A percentile compares a stretch with the other conserved stretches of the same genome.
phyloP scores from a whole-genome alignment of 2,329 filamentous ascomycete species.

The Clarireedia homoeocarpa region DNA sequence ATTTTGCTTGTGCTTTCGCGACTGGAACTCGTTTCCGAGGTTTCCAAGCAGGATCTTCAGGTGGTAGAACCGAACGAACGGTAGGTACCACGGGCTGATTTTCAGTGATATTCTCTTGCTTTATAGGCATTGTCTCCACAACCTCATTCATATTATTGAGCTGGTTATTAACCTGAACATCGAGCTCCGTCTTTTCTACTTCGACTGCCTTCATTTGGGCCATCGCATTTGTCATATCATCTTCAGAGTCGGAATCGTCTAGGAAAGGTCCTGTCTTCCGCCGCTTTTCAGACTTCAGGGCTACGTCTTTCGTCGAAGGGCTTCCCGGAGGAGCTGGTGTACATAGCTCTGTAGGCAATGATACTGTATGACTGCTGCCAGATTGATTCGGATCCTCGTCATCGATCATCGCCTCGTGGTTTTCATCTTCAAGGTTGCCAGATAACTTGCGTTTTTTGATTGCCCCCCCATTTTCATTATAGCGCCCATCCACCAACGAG shows the following conservation, averaged over 20 bases:
- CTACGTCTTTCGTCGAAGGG: not conserved
- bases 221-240: conserved; percentile 24
- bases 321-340: not conserved
- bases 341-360: not conserved
- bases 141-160: conserved; percentile 12
- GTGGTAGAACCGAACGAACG: conserved; percentile 7
- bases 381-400: not conserved
- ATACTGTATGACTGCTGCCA: conserved; percentile 1
- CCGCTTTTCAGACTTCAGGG: conserved; percentile 14
- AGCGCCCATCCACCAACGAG: conserved; percentile 24
- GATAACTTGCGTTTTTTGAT: conserved; percentile 38
- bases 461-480: conserved; percentile 32
- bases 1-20: conserved; percentile 22
- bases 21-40: conserved; percentile 18
- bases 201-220: conserved; percentile 14
- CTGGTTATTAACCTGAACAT: conserved; percentile 10
- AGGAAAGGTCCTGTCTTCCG: conserved; percentile 54
- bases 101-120: conserved; percentile 13
- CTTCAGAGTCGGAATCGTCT: conserved; percentile 58
- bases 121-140: conserved; percentile 11
- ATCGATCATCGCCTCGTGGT: not conserved
- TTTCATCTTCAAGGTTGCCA: not conserved
- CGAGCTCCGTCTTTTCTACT: conserved; percentile 17
- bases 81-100: conserved; percentile 15
- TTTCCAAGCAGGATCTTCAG: conserved; percentile 10